Evolutionary conservation across 371 early-diverging fungal species (phyloP).

Genomic region (Blakeslea trispora): DNA sequence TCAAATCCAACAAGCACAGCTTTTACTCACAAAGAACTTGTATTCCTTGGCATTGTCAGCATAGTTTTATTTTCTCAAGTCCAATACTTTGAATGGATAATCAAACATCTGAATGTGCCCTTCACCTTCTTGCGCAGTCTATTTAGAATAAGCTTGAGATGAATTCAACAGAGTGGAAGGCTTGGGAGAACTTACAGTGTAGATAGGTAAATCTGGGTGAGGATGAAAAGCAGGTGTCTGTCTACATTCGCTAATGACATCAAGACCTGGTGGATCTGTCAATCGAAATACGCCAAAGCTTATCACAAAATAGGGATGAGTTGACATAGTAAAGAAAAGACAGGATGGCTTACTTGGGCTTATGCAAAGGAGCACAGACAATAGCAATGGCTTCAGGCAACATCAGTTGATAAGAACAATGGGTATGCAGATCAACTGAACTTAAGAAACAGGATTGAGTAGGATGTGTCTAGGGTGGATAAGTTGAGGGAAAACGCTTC

Average conservation of each 20-base stretch:
- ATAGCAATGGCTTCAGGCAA: conserved; percentile 94
- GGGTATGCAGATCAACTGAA: conserved; percentile 92
- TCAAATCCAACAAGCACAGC: too few relatives aligned
- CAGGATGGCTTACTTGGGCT: conserved; percentile 58
- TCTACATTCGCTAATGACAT: conserved; percentile 74
- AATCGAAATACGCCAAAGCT: conserved; percentile 86
- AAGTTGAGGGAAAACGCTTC: too few relatives aligned
- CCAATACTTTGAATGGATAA: conserved; percentile 53
- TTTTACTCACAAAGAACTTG: too few relatives aligned
- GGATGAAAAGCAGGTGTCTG: conserved; percentile 81
- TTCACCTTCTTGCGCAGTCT: conserved; percentile 54
- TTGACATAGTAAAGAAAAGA: neutral
- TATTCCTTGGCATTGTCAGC: too few relatives aligned
- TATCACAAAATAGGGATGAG: neutral
- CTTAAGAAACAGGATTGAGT: conserved; percentile 93
- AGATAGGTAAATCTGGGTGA: conserved; percentile 69
- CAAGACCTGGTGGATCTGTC: conserved; percentile 89
- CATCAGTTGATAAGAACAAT: conserved; percentile 91
- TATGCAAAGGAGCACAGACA: conserved; percentile 81
- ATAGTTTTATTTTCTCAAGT: conserved; percentile 44
- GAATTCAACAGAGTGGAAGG: neutral
- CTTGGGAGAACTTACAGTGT: conserved; percentile 52
- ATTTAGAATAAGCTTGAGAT: conserved; percentile 1
- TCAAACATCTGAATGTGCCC: conserved; percentile 46
- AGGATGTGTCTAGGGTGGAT: conserved; percentile 91